Evolutionary conservation across 1,139 yeast genomes (phyloP), one percentile per base, ranked within the genome.

Genomic region (Suhomyces bribrorum): DNA sequence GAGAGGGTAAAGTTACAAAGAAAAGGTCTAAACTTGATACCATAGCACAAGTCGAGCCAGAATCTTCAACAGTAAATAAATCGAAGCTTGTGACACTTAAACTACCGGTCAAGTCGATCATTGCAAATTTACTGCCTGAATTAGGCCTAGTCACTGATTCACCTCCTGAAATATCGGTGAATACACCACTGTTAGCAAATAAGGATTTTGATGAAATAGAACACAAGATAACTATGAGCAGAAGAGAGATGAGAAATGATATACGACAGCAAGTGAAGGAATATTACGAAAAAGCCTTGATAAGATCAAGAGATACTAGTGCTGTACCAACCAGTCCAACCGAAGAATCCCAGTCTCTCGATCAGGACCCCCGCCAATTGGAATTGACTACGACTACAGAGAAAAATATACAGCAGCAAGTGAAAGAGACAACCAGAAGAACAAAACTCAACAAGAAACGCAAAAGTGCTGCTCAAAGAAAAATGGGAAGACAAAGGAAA

Each of bases 401-500:
- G 5, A 8, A 20, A 20, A n/a, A 20, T 4, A 20, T 8, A 20
- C 11, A 20, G 6, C 23, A 2, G 3, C 6, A 20, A 20, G 23
- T 4, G 11, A 20, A 20, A 20, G 23, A 2, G 11, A 20, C 4
- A n/a, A 26, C n/a, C 4, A 18, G 32, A 12, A 29, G 20, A 13
- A 13, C 32, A 5, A 18, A 20, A 20, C 4, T 29, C 6, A 29
- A 29, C n/a, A 29, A 29, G 11, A 29, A 29, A 23, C 20, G 32
- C 6, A 29, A 29, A 15, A 18, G 20, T 7, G 32, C 32, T 5
- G 27, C n/a, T 12, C 25, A 14, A 16, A 24, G 29, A 18, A 30
- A n/a, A 16, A 12, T 12, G 22, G 30, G 22, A n/a, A 24, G 32
- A 16, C 23, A 26, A 18, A 32, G 31, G 16, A 23, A 14, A 31